A percentile compares a stretch with the other conserved stretches of the same genome.
Conservation (phyloP, 345 rosid genomes). For the Triadica sebifera region DNA sequence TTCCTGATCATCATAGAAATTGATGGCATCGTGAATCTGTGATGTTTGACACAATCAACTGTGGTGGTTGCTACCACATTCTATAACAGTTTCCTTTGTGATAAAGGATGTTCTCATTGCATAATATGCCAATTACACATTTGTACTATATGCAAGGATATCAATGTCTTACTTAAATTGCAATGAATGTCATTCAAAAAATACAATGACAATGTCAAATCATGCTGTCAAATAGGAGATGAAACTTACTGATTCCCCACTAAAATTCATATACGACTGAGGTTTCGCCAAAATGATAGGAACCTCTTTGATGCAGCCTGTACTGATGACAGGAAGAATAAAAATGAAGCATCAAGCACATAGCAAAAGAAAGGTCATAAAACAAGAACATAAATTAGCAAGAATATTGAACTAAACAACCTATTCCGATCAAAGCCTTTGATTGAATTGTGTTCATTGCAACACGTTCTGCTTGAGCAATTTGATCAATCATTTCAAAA, state of each 20-base stretch:
- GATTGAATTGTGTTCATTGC: constrained; percentile 81
- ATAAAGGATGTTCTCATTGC: neutral
- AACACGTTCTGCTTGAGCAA: constrained; percentile 61
- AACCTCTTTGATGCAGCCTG: constrained; percentile 89
- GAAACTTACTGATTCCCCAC: constrained; percentile 81
- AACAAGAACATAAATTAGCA: constrained; percentile 3
- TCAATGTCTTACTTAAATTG: neutral
- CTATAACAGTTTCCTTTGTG: neutral
- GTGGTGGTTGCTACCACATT: neutral
- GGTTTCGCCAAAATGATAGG: constrained; percentile 87
- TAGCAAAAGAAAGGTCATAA: neutral
- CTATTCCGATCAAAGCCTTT: constrained; percentile 85
- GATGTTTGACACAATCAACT: neutral
- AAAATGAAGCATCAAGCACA: constrained; percentile 35
- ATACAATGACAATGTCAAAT: neutral
- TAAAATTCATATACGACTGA: constrained; percentile 89
- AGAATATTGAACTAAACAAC: constrained; percentile 37
- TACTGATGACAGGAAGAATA: constrained; percentile 39
- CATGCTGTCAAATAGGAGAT: constrained; percentile 5
- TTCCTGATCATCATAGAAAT: neutral
- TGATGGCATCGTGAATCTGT: neutral
- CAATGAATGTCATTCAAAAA: neutral
- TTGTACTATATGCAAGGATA: neutral
- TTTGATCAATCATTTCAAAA: constrained; percentile 78
- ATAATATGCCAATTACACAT: neutral